These are phyloP conservation scores for Cryptosporidium sp. DNA, from an alignment of 169 alveolate genomes.

Conservation along the genomic window DNA sequence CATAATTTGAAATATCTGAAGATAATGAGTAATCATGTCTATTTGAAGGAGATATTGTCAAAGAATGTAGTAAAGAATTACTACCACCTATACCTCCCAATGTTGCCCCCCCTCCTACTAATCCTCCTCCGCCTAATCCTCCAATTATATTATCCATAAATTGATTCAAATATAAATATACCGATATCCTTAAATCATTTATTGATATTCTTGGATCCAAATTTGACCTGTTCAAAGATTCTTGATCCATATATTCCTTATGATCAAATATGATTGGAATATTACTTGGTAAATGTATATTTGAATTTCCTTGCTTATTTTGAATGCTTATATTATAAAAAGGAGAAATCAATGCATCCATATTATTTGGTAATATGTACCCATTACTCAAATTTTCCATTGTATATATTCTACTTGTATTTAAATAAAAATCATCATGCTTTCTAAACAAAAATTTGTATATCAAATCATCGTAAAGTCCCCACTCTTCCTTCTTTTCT, in stretches of 20 bases:
- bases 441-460: constrained; percentile 39
- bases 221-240: neutral
- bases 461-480: constrained; percentile 33
- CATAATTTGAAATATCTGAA: neutral
- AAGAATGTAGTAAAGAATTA: constrained; percentile 1
- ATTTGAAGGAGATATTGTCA: constrained; percentile 31
- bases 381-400: constrained; percentile 61
- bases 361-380: constrained; percentile 40
- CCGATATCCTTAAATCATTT: constrained; percentile 5
- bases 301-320: neutral
- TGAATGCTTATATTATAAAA: constrained; percentile 22
- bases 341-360: constrained; percentile 49
- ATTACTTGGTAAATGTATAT: constrained; percentile 29
- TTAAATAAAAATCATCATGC: neutral
- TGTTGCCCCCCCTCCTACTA: no score
- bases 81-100: neutral
- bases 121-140: no score
- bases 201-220: constrained; percentile 35
- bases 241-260: neutral
- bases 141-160: neutral
- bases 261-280: constrained; percentile 54
- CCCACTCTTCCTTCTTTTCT: constrained; percentile 2
- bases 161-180: constrained; percentile 39
- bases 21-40: neutral
- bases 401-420: neutral